Conservation (phyloP, 768 basidiomycete species). For the Panus rudis region DNA sequence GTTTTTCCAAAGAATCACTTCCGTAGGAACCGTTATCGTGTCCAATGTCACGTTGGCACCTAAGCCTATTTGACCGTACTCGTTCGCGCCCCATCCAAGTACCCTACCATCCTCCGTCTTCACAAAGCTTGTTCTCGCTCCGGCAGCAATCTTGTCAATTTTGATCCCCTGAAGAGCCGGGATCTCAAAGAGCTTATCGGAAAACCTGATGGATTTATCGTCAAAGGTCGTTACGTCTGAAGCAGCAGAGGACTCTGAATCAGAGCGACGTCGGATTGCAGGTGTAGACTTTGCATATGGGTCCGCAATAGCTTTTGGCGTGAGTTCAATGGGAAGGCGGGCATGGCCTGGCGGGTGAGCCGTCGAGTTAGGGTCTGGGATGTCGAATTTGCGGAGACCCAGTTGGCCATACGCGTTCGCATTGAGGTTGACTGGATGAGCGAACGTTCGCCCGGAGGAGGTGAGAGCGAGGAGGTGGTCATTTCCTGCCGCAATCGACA, state of each 20-base stretch:
- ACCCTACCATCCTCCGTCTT: conserved; percentile 64
- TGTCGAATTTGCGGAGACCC: conserved; percentile 61
- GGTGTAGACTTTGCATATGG: conserved; percentile 43
- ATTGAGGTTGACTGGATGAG: conserved; percentile 63
- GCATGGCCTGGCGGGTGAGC: conserved; percentile 17
- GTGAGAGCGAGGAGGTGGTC: conserved; percentile 71
- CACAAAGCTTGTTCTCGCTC: conserved; percentile 65
- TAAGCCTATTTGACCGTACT: conserved; percentile 78
- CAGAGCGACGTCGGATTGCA: conserved; percentile 25
- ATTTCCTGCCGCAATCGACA: conserved; percentile 64
- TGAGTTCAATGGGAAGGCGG: conserved; percentile 44
- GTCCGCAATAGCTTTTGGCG: conserved; percentile 47
- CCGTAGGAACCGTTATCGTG: conserved; percentile 75
- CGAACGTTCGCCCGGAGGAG: conserved; percentile 68
- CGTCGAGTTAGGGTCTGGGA: conserved; percentile 29
- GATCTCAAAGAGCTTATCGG: conserved; percentile 67
- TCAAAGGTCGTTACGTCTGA: conserved; percentile 16
- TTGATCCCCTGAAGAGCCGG: conserved; percentile 60
- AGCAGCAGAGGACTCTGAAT: conserved; percentile 28
- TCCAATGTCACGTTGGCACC: conserved; percentile 57
- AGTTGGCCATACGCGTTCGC: conserved; percentile 84
- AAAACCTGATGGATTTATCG: conserved; percentile 51
- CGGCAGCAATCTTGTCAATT: conserved; percentile 66
- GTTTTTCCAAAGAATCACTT: conserved; percentile 66
- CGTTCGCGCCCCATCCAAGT: conserved; percentile 87